Percentiles rank a stretch among this genome's conserved stretches.
These are phyloP conservation scores for Leccinellum luteum DNA, from an alignment of 768 basidiomycete species.

Conservation along the genomic window DNA sequence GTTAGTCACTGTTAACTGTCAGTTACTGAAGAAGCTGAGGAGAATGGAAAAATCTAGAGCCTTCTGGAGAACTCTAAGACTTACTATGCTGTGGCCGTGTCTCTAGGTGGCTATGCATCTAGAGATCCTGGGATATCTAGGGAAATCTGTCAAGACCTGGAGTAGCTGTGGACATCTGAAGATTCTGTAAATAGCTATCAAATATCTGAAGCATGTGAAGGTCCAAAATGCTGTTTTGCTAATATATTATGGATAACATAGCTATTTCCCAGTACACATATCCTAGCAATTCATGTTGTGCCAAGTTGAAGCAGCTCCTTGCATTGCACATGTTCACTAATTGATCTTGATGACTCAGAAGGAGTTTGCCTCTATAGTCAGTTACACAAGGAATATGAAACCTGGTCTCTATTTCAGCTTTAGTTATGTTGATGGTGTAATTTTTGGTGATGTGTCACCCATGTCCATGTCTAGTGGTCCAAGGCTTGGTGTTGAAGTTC, in stretches of 20 bases:
- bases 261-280: constrained; percentile 72
- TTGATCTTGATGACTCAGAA: constrained; percentile 74
- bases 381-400: constrained; percentile 39
- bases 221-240: no score
- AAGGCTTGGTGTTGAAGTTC: constrained; percentile 39
- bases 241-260: constrained; percentile 70
- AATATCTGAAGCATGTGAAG: no score
- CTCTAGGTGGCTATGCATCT: no score
- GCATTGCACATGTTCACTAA: constrained; percentile 69
- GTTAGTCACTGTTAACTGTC: no score
- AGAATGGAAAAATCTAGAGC: no score
- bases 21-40: no score
- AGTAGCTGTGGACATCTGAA: no score
- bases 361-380: constrained; percentile 47
- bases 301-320: constrained; percentile 59
- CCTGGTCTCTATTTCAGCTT: constrained; percentile 45
- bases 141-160: no score
- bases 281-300: constrained; percentile 66
- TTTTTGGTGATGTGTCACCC: constrained; percentile 53
- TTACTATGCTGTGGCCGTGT: no score
- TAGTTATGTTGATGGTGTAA: constrained; percentile 39
- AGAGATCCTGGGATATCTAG: no score
- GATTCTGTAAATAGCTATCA: no score
- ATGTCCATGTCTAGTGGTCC: constrained; percentile 71
- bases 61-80: no score